Evolutionary conservation across 164 flowering plant species (phyloP).

Genomic region (Annona cherimola): DNA sequence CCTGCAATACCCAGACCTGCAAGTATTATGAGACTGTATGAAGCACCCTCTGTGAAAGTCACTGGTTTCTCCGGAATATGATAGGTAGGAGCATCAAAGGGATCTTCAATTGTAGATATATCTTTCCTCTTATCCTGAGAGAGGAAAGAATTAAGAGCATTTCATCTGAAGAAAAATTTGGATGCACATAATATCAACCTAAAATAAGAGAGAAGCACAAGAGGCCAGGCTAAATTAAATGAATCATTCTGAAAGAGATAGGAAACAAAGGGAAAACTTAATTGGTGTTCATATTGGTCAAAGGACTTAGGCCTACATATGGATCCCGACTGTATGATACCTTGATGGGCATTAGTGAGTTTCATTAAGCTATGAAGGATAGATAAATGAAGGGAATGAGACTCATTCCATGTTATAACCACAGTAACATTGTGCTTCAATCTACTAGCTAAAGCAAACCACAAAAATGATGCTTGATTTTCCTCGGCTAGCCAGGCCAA

Average conservation of each 20-base stretch:
- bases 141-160: neutral
- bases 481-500: no score
- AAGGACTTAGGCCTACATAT: no score
- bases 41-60: conserved; percentile 88
- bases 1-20: conserved; percentile 87
- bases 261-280: neutral
- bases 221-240: neutral
- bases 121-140: conserved; percentile 53
- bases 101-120: conserved; percentile 72
- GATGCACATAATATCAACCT: neutral
- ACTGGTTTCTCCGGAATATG: conserved; percentile 96
- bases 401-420: no score
- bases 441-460: no score
- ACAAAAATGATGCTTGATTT: no score
- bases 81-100: conserved; percentile 95
- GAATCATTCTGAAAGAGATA: neutral
- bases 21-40: conserved; percentile 75
- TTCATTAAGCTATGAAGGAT: neutral
- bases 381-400: neutral
- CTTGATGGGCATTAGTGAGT: neutral
- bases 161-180: neutral
- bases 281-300: no score
- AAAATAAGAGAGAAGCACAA: neutral
- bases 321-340: no score
- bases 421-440: no score